Conservation (phyloP, 2,329 filamentous ascomycete genomes). For the Zarea fungicola region DNA sequence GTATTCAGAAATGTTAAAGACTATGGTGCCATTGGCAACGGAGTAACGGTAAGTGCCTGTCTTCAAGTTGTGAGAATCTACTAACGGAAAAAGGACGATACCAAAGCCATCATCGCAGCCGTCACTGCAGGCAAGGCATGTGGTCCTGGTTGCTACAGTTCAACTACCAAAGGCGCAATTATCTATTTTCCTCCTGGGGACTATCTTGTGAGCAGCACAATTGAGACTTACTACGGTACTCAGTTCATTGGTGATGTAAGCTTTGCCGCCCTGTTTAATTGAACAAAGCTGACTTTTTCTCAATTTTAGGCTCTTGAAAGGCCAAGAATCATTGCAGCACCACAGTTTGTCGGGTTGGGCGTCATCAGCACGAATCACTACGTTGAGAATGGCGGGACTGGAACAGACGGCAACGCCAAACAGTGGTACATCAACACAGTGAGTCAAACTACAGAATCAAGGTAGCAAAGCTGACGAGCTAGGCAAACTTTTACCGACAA, state of each 20-base stretch:
- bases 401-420: constrained; percentile 10
- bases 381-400: constrained; percentile 8
- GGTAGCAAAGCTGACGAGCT: too few species aligned
- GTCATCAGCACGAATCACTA: constrained; percentile 17
- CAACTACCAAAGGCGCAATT: constrained; percentile 17
- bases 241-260: constrained; percentile 40
- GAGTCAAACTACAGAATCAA: too few species aligned
- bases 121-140: background rate
- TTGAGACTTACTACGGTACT: constrained; percentile 17
- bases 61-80: too few species aligned
- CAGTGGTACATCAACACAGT: constrained; percentile 18
- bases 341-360: constrained; percentile 13
- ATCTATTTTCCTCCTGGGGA: constrained; percentile 24
- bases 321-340: constrained; percentile 7
- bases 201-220: constrained; percentile 19
- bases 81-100: too few species aligned
- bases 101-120: background rate
- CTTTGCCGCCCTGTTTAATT: constrained; percentile 29
- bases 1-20: constrained; percentile 4
- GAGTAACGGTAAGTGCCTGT: background rate
- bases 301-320: constrained; percentile 12
- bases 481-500: constrained; percentile 16
- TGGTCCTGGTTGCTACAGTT: background rate
- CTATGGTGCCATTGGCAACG: background rate
- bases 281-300: too few species aligned